Percentiles rank a stretch among this genome's conserved stretches.
Conservation (phyloP, 495 filamentous ascomycete species). For the Neohortaea acidophila region DNA sequence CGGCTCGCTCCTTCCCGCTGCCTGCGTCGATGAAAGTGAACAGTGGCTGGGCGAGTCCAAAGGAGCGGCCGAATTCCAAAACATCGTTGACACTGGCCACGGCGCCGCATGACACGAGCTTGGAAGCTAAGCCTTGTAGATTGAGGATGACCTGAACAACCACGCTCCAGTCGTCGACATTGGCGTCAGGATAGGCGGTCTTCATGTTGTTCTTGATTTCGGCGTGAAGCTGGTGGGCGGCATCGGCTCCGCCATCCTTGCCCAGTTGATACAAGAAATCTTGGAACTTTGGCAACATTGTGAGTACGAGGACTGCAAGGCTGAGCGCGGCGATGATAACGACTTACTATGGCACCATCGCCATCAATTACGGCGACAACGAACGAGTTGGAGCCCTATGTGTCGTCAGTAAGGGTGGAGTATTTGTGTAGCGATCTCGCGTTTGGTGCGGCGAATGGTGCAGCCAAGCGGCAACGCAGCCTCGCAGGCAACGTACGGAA, state of each 20-base stretch:
- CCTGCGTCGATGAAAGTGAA: conserved; percentile 30
- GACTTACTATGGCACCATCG: conserved; percentile 26
- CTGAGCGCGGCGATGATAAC: no score
- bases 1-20: conserved; percentile 28
- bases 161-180: conserved; percentile 20
- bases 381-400: conserved; percentile 24
- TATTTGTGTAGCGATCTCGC: no score
- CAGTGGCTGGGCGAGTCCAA: conserved; percentile 26
- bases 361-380: conserved; percentile 28
- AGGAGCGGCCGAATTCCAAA: conserved; percentile 22
- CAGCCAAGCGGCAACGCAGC: background rate
- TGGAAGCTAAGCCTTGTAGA: conserved; percentile 24
- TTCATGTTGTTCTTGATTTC: conserved; percentile 23
- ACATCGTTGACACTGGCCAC: conserved; percentile 21
- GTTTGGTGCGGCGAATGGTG: no score
- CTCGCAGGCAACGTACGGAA: conserved; percentile 4
- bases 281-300: conserved; percentile 26
- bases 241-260: conserved; percentile 26
- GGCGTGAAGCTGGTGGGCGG: conserved; percentile 22
- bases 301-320: no score
- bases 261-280: conserved; percentile 21
- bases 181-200: conserved; percentile 14
- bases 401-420: background rate
- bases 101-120: conserved; percentile 19
- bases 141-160: conserved; percentile 26